Conservation (phyloP, 2,329 filamentous ascomycete species). For the Ceratocystis albifundus region DNA sequence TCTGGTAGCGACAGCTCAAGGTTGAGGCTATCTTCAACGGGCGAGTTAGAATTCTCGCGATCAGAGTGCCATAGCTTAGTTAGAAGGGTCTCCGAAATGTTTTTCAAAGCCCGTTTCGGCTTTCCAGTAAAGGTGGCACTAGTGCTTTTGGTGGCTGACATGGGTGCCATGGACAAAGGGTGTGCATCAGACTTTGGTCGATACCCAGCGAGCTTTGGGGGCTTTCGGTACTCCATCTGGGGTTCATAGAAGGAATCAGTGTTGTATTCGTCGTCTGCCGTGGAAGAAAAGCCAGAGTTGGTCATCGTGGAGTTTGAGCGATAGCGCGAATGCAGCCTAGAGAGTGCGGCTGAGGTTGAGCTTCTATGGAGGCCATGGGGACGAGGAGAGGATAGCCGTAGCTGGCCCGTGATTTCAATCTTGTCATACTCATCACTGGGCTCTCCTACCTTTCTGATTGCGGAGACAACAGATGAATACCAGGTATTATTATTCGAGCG, state of each 20-base stretch:
- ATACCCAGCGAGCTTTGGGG: neutral
- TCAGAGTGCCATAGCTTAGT: constrained; percentile 13
- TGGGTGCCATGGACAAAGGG: neutral
- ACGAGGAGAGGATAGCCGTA: neutral
- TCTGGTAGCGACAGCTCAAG: neutral
- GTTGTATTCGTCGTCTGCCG: constrained; percentile 10
- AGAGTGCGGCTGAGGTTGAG: neutral
- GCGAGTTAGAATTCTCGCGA: neutral
- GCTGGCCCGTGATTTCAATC: neutral
- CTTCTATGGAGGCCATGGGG: neutral
- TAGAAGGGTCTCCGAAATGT: constrained; percentile 8
- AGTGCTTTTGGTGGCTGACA: neutral
- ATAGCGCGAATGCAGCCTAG: neutral
- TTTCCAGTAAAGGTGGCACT: neutral
- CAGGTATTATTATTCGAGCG: constrained; percentile 2
- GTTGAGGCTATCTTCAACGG: neutral
- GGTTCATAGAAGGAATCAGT: constrained; percentile 5
- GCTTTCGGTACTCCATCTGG: neutral
- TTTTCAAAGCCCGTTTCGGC: constrained; percentile 1
- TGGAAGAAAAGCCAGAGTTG: constrained; percentile 9
- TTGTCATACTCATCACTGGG: neutral
- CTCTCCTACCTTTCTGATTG: constrained; percentile 13
- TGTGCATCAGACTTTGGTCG: neutral
- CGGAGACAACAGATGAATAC: constrained; percentile 16
- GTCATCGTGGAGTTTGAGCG: neutral